Evolutionary conservation across 2,329 filamentous ascomycete genomes (phyloP).

Genomic region (Fusarium xyrophilum): DNA sequence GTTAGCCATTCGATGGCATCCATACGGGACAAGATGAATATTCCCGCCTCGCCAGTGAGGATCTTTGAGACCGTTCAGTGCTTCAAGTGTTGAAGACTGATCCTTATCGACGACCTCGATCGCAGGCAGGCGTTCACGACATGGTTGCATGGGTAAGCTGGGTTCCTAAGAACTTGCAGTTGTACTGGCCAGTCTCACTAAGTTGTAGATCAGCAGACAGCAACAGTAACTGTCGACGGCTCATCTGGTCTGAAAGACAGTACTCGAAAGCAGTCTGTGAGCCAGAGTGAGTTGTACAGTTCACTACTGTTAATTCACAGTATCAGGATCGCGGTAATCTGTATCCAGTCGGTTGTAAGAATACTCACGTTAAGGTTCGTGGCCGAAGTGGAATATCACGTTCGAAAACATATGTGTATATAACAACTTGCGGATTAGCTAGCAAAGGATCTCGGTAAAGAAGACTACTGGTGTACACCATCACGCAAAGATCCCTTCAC

Average conservation of each 20-base stretch:
- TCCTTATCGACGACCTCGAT: rapidly evolving
- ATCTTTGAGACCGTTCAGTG: rapidly evolving
- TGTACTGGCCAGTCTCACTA: not conserved
- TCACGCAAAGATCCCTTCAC: rapidly evolving
- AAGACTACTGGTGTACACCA: too few species aligned
- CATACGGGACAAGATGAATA: not conserved
- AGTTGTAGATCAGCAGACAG: not conserved
- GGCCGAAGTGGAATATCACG: too few species aligned
- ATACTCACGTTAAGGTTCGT: too few species aligned
- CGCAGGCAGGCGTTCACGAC: not conserved
- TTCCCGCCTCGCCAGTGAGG: not conserved
- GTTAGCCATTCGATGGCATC: not conserved
- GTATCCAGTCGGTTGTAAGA: too few species aligned
- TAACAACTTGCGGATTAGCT: too few species aligned
- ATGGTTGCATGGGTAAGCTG: rapidly evolving
- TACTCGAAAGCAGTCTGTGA: too few species aligned
- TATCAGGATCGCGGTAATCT: too few species aligned
- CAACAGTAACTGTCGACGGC: rapidly evolving
- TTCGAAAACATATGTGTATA: too few species aligned
- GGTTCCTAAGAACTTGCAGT: rapidly evolving
- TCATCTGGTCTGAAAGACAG: rapidly evolving
- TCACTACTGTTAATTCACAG: too few species aligned
- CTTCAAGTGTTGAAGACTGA: rapidly evolving
- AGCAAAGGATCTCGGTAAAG: too few species aligned
- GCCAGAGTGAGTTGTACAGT: too few species aligned